A percentile compares a stretch with the other conserved stretches of the same genome.
Conservation (phyloP, 768 basidiomycete species). For the Gloeopeniophorella convolvens region DNA sequence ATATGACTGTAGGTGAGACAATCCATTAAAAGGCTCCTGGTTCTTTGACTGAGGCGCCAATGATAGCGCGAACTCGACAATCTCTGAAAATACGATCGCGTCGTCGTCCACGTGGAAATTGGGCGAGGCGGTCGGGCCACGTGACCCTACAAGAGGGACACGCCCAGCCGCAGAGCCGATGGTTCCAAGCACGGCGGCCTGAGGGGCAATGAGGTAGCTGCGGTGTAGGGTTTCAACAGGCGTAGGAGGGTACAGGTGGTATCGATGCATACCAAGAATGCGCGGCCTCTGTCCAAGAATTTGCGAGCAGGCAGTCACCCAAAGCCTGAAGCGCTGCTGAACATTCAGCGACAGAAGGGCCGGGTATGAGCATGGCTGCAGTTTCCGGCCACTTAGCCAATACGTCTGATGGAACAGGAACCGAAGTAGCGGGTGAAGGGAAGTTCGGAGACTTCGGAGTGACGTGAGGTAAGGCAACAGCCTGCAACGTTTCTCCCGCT, state of each 20-base stretch:
- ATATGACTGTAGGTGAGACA: conserved; percentile 85
- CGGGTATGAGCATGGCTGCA: conserved; percentile 74
- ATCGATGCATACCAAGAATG: conserved; percentile 72
- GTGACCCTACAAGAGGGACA: conserved; percentile 67
- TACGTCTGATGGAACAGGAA: conserved; percentile 53
- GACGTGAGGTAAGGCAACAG: conserved; percentile 1
- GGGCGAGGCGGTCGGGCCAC: conserved; percentile 44
- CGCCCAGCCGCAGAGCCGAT: conserved; percentile 61
- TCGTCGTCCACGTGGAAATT: conserved; percentile 63
- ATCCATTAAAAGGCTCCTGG: conserved; percentile 76
- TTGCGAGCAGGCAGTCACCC: conserved; percentile 71
- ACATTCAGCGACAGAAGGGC: conserved; percentile 58
- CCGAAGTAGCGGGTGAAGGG: conserved; percentile 34
- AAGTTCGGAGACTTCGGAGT: conserved; percentile 67
- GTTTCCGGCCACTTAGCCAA: conserved; percentile 82
- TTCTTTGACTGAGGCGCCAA: conserved; percentile 69
- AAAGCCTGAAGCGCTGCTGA: conserved; percentile 74
- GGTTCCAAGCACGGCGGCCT: conserved; percentile 68
- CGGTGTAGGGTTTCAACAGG: conserved; percentile 2
- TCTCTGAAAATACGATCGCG: conserved; percentile 79
- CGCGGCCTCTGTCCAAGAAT: conserved; percentile 76
- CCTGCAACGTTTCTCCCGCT: conserved; percentile 12
- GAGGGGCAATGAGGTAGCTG: conserved; percentile 84
- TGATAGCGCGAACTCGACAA: conserved; percentile 85
- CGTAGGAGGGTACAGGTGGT: neutral